These are phyloP conservation scores for Ophiostoma angusticollis DNA, from an alignment of 2,329 filamentous ascomycete genomes.

Conservation along the genomic window DNA sequence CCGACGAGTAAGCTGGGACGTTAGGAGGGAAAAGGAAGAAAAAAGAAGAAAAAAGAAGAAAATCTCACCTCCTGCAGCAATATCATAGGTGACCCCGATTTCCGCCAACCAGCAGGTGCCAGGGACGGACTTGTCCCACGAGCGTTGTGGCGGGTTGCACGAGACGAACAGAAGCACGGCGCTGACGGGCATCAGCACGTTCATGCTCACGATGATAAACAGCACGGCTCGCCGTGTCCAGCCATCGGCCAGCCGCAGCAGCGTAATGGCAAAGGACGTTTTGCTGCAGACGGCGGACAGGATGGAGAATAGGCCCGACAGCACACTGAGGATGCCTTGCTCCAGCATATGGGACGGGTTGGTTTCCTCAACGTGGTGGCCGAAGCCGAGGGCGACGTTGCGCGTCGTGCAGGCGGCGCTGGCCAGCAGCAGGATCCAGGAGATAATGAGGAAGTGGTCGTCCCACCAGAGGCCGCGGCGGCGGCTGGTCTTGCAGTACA, in stretches of 20 bases:
- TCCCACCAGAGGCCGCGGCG: slow-evolving; percentile 19
- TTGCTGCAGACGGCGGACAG: slow-evolving; percentile 22
- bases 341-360: slow-evolving; percentile 1
- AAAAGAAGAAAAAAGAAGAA: no score
- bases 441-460: slow-evolving; percentile 16
- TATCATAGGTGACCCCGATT: slow-evolving; percentile 15
- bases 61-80: slow-evolving; percentile 14
- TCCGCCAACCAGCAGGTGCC: slow-evolving; percentile 18
- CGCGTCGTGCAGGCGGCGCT: slow-evolving; percentile 1
- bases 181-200: slow-evolving; percentile 18
- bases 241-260: slow-evolving; percentile 20
- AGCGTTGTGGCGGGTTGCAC: slow-evolving; percentile 17
- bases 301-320: slow-evolving; percentile 17
- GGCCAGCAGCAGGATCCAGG: slow-evolving; percentile 14
- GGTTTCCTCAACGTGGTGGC: neutral
- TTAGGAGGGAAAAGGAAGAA: no score
- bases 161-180: slow-evolving; percentile 17
- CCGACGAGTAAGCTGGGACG: slow-evolving; percentile 17
- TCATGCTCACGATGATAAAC: slow-evolving; percentile 22
- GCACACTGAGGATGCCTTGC: slow-evolving; percentile 12
- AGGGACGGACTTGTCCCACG: slow-evolving; percentile 15
- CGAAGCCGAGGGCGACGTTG: slow-evolving; percentile 7
- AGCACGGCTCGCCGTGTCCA: slow-evolving; percentile 17
- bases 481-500: slow-evolving; percentile 17
- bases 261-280: slow-evolving; percentile 24